phyloP scores from a whole-genome alignment of 352 stramenopile genomes.

The Phytophthora pini region DNA sequence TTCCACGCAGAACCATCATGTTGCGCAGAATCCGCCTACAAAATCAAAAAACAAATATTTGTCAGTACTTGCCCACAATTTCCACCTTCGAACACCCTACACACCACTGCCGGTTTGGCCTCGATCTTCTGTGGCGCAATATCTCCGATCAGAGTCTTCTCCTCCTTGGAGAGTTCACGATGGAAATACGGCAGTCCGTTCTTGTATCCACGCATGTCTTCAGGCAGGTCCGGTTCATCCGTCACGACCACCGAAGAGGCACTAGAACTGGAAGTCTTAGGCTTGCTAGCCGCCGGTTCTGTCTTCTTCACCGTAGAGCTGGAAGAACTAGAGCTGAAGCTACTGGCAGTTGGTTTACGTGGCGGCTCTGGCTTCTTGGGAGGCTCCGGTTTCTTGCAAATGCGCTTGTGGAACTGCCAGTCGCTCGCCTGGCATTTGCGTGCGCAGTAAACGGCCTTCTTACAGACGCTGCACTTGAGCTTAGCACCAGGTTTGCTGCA shows the following conservation, averaged over 20 bases:
- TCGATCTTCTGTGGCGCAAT: conserved; percentile 90
- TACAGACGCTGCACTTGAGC: conserved; percentile 89
- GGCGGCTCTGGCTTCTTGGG: conserved; percentile 56
- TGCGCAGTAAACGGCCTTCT: conserved; percentile 86
- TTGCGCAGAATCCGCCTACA: conserved; percentile 29
- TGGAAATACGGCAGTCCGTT: conserved; percentile 96
- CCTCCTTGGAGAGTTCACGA: conserved; percentile 95
- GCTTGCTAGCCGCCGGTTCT: conserved; percentile 14
- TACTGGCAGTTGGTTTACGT: conserved; percentile 23
- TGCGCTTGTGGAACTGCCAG: conserved; percentile 89
- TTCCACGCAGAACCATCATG: conserved; percentile 93
- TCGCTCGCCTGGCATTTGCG: conserved; percentile 83
- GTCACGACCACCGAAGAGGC: conserved; percentile 57
- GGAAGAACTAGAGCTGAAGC: conserved; percentile 9
- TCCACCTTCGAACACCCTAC: neutral
- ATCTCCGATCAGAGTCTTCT: conserved; percentile 97
- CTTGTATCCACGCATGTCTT: conserved; percentile 81
- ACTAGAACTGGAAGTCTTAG: conserved; percentile 17
- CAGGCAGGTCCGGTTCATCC: conserved; percentile 70
- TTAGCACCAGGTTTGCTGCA: conserved; percentile 79
- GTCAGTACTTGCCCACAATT: neutral
- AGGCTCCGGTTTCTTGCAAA: conserved; percentile 84
- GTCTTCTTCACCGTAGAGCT: conserved; percentile 19
- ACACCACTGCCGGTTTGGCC: conserved; percentile 37
- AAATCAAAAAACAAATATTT: neutral